A percentile compares a stretch with the other conserved stretches of the same genome.
These are phyloP conservation scores for Globisporangium iwayamae DNA, from an alignment of 352 stramenopile species.

Conservation along the genomic window DNA sequence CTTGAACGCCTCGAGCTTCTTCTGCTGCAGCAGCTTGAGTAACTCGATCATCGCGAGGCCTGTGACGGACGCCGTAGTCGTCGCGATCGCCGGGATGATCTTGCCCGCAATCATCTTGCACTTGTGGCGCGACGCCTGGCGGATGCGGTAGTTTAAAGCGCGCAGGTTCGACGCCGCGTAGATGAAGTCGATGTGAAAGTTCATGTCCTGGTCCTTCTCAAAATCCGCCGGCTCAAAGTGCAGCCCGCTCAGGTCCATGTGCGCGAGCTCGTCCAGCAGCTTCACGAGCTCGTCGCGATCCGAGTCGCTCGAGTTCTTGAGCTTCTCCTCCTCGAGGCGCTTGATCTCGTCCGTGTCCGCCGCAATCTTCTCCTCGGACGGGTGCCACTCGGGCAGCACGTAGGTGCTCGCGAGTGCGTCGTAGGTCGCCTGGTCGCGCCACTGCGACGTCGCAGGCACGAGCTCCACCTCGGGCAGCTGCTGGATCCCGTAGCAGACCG, in stretches of 20 bases:
- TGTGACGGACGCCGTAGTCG: slow-evolving; percentile 99
- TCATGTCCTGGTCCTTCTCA: slow-evolving; percentile 97
- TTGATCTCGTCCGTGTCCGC: slow-evolving; percentile 67
- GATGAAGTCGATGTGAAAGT: slow-evolving; percentile 97
- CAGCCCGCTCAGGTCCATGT: slow-evolving; percentile 47
- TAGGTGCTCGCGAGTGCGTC: slow-evolving; percentile 44
- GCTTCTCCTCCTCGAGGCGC: slow-evolving; percentile 61
- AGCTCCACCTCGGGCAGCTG: slow-evolving; percentile 58
- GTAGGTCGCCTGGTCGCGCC: slow-evolving; percentile 62
- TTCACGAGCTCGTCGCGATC: slow-evolving; percentile 68
- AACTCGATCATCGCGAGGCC: slow-evolving; percentile 94
- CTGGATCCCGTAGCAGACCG: slow-evolving; percentile 78
- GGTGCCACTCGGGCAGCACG: slow-evolving; percentile 51
- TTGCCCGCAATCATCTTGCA: slow-evolving; percentile 99
- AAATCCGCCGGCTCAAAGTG: slow-evolving; percentile 89
- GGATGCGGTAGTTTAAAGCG: slow-evolving; percentile 86
- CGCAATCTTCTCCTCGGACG: slow-evolving; percentile 77
- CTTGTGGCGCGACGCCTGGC: slow-evolving; percentile 78
- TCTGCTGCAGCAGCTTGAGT: slow-evolving; percentile 87
- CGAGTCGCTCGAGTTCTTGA: slow-evolving; percentile 55
- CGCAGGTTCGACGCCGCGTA: slow-evolving; percentile 97
- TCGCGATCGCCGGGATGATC: slow-evolving; percentile 99
- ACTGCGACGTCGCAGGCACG: slow-evolving; percentile 83
- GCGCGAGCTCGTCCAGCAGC: slow-evolving; percentile 65
- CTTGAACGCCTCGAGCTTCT: slow-evolving; percentile 88